These are phyloP conservation scores for Aurinia saxatilis DNA, from an alignment of 345 rosid species.

Conservation along the genomic window DNA sequence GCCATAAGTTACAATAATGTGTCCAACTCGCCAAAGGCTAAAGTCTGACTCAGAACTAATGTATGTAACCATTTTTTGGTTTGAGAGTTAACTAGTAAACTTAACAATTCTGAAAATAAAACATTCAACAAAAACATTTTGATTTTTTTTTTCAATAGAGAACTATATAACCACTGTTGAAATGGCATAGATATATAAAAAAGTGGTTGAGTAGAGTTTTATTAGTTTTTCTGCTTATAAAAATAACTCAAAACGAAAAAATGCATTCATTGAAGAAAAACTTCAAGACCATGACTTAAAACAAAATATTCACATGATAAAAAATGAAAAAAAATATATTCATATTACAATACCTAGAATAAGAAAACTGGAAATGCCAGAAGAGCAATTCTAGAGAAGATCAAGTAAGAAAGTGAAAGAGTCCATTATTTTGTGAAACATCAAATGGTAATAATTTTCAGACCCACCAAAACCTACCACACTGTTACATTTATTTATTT, in stretches of 20 bases:
- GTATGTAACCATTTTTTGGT: no score
- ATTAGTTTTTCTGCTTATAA: neutral
- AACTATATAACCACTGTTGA: no score
- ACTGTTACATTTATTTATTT: conserved; percentile 7
- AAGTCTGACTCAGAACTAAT: neutral
- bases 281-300: neutral
- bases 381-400: neutral
- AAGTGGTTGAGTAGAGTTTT: conserved; percentile 10
- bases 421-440: conserved; percentile 10
- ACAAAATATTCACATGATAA: neutral
- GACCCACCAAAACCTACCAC: conserved; percentile 23
- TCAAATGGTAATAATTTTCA: conserved; percentile 1
- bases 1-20: neutral
- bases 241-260: neutral
- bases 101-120: neutral
- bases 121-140: neutral
- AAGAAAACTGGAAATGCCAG: no score
- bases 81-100: no score
- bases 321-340: neutral
- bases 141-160: no score
- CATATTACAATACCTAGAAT: neutral
- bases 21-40: neutral
- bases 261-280: neutral
- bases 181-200: neutral
- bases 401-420: neutral